Evolutionary conservation across 768 basidiomycete genomes (phyloP).

Genomic region (Lactarius deliciosus): DNA sequence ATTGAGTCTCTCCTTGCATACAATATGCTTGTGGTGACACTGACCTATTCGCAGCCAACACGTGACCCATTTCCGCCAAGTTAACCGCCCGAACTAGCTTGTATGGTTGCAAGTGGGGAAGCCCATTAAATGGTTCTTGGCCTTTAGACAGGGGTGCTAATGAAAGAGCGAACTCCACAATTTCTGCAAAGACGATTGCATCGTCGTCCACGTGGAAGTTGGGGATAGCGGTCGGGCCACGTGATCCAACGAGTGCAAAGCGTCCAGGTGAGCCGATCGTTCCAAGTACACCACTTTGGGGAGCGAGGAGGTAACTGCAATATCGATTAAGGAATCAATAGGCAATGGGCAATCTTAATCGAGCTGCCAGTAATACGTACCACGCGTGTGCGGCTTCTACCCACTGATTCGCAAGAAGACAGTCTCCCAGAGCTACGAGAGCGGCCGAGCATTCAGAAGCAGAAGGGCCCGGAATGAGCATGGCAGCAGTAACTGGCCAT

Average conservation of each 20-base stretch:
- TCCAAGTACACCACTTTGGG: constrained; percentile 72
- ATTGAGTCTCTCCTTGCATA: constrained; percentile 11
- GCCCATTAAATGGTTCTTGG: constrained; percentile 79
- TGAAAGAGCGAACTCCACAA: constrained; percentile 87
- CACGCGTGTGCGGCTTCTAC: constrained; percentile 89
- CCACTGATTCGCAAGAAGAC: constrained; percentile 67
- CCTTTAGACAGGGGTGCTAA: constrained; percentile 73
- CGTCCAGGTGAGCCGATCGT: constrained; percentile 68
- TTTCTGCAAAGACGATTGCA: constrained; percentile 81
- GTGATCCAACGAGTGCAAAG: constrained; percentile 71
- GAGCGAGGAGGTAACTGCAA: constrained; percentile 80
- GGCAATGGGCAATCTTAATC: background rate
- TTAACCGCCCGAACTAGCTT: constrained; percentile 72
- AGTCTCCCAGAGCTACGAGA: constrained; percentile 82
- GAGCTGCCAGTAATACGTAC: constrained; percentile 48
- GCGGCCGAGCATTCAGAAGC: constrained; percentile 68
- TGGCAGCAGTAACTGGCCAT: constrained; percentile 86
- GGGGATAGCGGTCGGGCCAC: constrained; percentile 50
- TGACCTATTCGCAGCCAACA: constrained; percentile 74
- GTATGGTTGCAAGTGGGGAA: constrained; percentile 87
- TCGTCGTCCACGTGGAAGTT: constrained; percentile 67
- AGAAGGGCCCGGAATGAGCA: constrained; percentile 74
- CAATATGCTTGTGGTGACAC: constrained; percentile 21
- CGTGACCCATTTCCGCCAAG: constrained; percentile 80
- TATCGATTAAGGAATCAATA: constrained; percentile 2